phyloP scores from a whole-genome alignment of 441 rosid genomes.

The Croton laevigatus region DNA sequence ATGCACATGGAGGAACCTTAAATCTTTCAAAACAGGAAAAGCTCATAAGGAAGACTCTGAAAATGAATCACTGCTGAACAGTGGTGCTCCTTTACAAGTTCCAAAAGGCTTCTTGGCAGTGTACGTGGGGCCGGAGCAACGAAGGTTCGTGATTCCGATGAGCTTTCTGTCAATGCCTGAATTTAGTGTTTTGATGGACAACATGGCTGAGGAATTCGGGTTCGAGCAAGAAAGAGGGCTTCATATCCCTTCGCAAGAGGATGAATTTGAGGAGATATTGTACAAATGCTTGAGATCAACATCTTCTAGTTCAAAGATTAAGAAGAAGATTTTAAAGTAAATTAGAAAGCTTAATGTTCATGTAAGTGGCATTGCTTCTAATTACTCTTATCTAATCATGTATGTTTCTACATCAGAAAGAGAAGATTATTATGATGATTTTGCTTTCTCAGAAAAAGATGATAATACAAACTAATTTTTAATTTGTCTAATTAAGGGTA shows the following conservation, averaged over 20 bases:
- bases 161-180: constrained; percentile 49
- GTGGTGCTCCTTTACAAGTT: neutral
- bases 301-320: constrained; percentile 13
- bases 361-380: too few relatives aligned
- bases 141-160: constrained; percentile 61
- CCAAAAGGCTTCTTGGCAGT: constrained; percentile 63
- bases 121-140: constrained; percentile 47
- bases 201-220: constrained; percentile 57
- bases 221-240: constrained; percentile 54
- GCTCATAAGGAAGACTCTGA: neutral
- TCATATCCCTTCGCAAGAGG: constrained; percentile 56
- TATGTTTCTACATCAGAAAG: too few relatives aligned
- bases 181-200: constrained; percentile 58
- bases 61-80: neutral
- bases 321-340: neutral
- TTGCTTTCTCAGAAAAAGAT: too few relatives aligned
- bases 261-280: constrained; percentile 51
- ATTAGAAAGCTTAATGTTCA: too few relatives aligned
- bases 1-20: neutral
- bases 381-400: too few relatives aligned
- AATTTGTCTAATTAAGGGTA: too few relatives aligned
- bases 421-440: too few relatives aligned
- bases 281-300: constrained; percentile 21
- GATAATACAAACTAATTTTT: too few relatives aligned
- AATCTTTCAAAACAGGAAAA: neutral